A percentile compares a stretch with the other conserved stretches of the same genome.
Conservation (phyloP, 345 rosid genomes). For the Citrus hindsii region DNA sequence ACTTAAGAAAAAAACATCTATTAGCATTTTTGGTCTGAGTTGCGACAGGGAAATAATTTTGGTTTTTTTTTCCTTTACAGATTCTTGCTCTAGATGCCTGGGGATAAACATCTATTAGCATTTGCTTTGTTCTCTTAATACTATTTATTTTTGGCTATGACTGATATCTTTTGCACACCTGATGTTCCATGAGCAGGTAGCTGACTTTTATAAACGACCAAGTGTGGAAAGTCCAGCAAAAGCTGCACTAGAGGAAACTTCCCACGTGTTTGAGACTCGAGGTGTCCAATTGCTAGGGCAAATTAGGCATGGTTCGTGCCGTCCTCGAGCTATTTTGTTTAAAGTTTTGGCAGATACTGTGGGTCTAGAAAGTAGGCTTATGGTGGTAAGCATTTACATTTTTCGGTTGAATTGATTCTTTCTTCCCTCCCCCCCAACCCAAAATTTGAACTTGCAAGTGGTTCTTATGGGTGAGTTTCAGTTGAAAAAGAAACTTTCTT, state of each 20-base stretch:
- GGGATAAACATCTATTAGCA: slow-evolving; percentile 7
- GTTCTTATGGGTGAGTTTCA: not conserved
- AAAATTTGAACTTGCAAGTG: not conserved
- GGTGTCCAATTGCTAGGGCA: slow-evolving; percentile 90
- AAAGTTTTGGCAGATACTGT: slow-evolving; percentile 95
- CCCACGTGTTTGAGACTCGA: slow-evolving; percentile 60
- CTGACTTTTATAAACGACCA: slow-evolving; percentile 81
- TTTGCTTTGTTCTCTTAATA: slow-evolving; percentile 10
- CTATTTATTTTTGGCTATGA: not conserved
- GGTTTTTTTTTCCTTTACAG: not conserved
- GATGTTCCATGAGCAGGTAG: slow-evolving; percentile 48
- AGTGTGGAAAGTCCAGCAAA: slow-evolving; percentile 78
- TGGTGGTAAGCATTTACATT: slow-evolving; percentile 70
- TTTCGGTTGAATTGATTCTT: slow-evolving; percentile 1
- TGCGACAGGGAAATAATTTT: not conserved
- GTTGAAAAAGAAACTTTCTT: not conserved
- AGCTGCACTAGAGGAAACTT: slow-evolving; percentile 64
- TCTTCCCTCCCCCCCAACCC: not conserved
- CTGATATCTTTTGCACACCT: not conserved
- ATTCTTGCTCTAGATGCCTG: not conserved
- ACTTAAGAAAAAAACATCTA: not conserved
- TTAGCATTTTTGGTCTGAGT: not conserved
- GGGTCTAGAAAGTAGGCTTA: slow-evolving; percentile 85
- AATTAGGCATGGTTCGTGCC: slow-evolving; percentile 87
- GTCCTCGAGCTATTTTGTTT: slow-evolving; percentile 89